Base-by-base conservation (phyloP, 2,329 filamentous ascomycete species). In the Capronia americana region DNA sequence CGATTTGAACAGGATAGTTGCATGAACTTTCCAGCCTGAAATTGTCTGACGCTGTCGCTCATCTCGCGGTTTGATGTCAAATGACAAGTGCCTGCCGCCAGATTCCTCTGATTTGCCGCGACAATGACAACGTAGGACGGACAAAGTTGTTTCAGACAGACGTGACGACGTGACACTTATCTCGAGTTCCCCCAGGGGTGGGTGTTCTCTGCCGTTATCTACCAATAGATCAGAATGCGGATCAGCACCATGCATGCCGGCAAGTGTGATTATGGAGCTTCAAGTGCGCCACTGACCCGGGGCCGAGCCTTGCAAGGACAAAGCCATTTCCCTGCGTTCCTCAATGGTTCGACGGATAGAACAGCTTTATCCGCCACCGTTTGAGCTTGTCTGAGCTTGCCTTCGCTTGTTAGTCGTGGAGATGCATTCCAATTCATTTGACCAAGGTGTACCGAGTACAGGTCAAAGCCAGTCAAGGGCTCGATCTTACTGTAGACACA, bases 191-290 rank as follows among this genome's bases (percentile, higher is more conserved):
- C 12, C 32, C n/a, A 26, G 23, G 58, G 58, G 24, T 17, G 48
- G 34, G 38, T 20, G 17, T 20, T 20, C 48, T 38, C 46, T 32
- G 28, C 23, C 28, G 32, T 41, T 30, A 44, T 28, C 26, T 2
- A 34, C 26, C n/a, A 32, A 53, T 24, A 61, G 48, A n/a, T 41
- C 30, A 17, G 28, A 12, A 23, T 44, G 58, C 58, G 46, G 57
- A 61, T 61, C 58, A 53, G n/a, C 28, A 23, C 23, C 10, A 20
- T 28, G 28, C 30, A 51, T 61, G 58, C 57, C 46, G 46, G 58
- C 17, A 61, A 44, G 41, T 51, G 58, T 53, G 48, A 32, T 60
- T 17, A 46, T 60, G 26, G 41, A 20, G 28, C 48, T 23, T 5
- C 12, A 26, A 54, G 46, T 30, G n/a, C n/a, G 28, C 48, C n/a